Conservation (phyloP, 805 yeast genomes). For the Maudiozyma pseudohumilis region DNA sequence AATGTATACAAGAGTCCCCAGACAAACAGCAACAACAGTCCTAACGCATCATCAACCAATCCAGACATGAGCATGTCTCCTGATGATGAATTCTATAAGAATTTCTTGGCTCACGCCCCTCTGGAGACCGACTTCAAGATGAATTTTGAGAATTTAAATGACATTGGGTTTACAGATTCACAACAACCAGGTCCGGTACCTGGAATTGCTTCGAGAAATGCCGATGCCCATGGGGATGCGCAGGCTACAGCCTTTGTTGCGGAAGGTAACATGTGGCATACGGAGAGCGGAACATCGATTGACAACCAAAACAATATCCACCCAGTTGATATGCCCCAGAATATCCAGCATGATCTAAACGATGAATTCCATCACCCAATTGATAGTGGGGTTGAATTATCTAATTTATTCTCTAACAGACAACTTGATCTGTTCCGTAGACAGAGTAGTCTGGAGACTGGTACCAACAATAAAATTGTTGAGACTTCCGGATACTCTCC, state of each 20-base stretch:
- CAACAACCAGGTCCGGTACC: not conserved
- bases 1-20: not conserved
- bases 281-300: no score
- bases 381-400: slow-evolving; percentile 34
- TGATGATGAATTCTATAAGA: slow-evolving; percentile 4
- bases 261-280: no score
- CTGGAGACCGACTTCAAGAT: slow-evolving; percentile 46
- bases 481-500: not conserved
- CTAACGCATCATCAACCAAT: not conserved
- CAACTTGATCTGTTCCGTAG: slow-evolving; percentile 57
- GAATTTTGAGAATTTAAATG: slow-evolving; percentile 38
- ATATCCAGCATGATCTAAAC: not conserved
- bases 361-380: not conserved
- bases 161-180: slow-evolving; percentile 42
- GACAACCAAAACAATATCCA: no score
- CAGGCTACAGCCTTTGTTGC: no score
- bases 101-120: slow-evolving; percentile 8
- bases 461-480: not conserved
- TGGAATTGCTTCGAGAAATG: not conserved
- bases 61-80: not conserved
- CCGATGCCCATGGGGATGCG: no score
- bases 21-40: slow-evolving; percentile 1
- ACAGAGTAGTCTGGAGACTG: slow-evolving; percentile 4
- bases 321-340: not conserved
- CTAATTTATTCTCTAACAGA: slow-evolving; percentile 52